Evolutionary conservation across 108 stramenopile species (phyloP).

Genomic region (Fragilaria radians): DNA sequence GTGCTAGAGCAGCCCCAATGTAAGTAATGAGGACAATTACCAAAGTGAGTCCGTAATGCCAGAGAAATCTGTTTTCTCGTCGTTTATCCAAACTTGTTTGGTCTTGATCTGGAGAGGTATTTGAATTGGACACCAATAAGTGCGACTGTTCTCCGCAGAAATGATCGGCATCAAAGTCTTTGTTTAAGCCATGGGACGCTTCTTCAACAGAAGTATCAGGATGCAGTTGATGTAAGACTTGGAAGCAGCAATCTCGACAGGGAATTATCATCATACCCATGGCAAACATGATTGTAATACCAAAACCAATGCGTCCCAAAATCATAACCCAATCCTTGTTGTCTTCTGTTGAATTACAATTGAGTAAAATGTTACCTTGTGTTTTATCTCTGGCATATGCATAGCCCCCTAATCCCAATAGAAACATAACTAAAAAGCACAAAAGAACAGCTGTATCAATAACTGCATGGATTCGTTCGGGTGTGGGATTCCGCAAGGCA

Average conservation of each 20-base stretch:
- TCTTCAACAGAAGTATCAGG: neutral
- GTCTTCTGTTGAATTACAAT: slow-evolving; percentile 17
- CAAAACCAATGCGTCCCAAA: slow-evolving; percentile 60
- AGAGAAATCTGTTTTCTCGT: slow-evolving; percentile 23
- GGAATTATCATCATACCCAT: slow-evolving; percentile 68
- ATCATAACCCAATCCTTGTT: slow-evolving; percentile 35
- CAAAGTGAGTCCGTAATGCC: slow-evolving; percentile 45
- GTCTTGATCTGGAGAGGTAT: neutral
- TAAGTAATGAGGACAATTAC: slow-evolving; percentile 42
- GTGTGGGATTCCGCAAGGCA: slow-evolving; percentile 42
- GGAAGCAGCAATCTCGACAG: slow-evolving; percentile 53
- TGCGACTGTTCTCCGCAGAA: neutral
- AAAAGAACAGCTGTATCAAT: slow-evolving; percentile 29
- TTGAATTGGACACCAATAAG: neutral
- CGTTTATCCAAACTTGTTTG: neutral
- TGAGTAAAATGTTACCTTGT: slow-evolving; percentile 60
- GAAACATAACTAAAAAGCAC: slow-evolving; percentile 39
- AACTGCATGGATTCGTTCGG: slow-evolving; percentile 32
- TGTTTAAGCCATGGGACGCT: neutral
- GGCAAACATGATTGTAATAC: slow-evolving; percentile 52
- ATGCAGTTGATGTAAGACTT: slow-evolving; percentile 4
- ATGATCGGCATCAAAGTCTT: neutral
- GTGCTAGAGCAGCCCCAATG: slow-evolving; percentile 45
- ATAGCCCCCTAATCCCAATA: slow-evolving; percentile 60
- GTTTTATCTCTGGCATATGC: slow-evolving; percentile 38